phyloP scores from a whole-genome alignment of 352 stramenopile species.

The Phytophthora sansomeana region DNA sequence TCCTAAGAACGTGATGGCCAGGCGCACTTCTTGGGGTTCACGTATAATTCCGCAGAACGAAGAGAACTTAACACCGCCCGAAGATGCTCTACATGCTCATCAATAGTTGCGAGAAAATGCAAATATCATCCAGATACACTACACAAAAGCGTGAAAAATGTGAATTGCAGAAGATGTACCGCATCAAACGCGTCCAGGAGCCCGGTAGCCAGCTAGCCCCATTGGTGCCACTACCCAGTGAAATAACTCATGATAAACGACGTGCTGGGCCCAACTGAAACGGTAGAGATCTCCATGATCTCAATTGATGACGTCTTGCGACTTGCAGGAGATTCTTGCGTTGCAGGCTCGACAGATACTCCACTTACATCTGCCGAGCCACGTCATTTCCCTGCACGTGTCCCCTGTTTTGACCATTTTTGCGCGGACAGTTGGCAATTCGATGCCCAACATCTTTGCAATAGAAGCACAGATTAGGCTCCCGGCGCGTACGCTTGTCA shows the following conservation, averaged over 20 bases:
- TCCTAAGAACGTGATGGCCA: constrained; percentile 7
- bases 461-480: constrained; percentile 15
- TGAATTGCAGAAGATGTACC: constrained; percentile 6
- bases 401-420: neutral
- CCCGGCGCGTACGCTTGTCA: neutral
- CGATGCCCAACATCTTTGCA: constrained; percentile 10
- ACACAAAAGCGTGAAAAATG: constrained; percentile 8
- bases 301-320: constrained; percentile 8
- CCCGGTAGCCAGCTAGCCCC: neutral
- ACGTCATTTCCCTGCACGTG: neutral
- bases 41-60: constrained; percentile 3
- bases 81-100: constrained; percentile 10
- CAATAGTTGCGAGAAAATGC: constrained; percentile 7
- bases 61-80: constrained; percentile 5
- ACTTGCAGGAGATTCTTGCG: constrained; percentile 7
- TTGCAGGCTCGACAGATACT: constrained; percentile 13
- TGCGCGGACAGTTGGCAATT: constrained; percentile 7
- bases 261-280: neutral
- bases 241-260: constrained; percentile 6
- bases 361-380: constrained; percentile 9
- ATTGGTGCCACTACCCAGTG: constrained; percentile 5
- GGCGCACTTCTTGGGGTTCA: constrained; percentile 2
- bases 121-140: constrained; percentile 15
- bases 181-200: constrained; percentile 18
- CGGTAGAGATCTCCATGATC: constrained; percentile 11